A percentile compares a stretch with the other conserved stretches of the same genome.
phyloP scores from a whole-genome alignment of 148 eudicot species.

The Rhododendron williamsianum region DNA sequence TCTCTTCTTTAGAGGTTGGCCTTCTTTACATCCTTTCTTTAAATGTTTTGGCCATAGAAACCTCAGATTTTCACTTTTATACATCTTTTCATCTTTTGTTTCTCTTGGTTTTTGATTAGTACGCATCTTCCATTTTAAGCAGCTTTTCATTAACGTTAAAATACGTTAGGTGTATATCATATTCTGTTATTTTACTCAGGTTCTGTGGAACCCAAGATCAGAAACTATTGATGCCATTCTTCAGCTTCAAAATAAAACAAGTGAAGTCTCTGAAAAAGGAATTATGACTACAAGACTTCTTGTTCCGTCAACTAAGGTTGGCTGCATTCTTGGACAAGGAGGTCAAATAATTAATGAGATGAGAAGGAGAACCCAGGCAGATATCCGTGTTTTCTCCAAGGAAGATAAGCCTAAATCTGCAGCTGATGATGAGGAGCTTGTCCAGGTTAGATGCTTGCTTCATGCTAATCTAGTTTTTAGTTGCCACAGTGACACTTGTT shows the following conservation, averaged over 20 bases:
- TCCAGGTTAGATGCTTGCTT: conserved; percentile 44
- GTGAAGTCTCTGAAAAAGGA: conserved; percentile 71
- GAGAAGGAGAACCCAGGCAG: conserved; percentile 79
- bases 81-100: neutral
- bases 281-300: conserved; percentile 60
- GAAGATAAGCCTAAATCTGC: conserved; percentile 73
- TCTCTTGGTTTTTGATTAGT: neutral
- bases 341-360: conserved; percentile 74
- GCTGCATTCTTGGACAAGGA: conserved; percentile 83
- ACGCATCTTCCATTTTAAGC: neutral
- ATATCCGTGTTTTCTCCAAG: conserved; percentile 67
- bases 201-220: conserved; percentile 48
- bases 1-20: conserved; percentile 66
- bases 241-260: conserved; percentile 58
- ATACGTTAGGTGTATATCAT: neutral
- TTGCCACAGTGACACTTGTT: neutral
- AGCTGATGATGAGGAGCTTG: conserved; percentile 76
- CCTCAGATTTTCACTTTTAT: neutral
- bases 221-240: conserved; percentile 80
- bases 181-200: conserved; percentile 35
- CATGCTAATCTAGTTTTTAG: neutral
- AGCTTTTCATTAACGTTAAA: neutral
- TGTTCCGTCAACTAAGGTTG: conserved; percentile 73
- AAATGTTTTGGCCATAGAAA: neutral
- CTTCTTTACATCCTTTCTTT: neutral